Conservation (phyloP, 305 asterid genomes). For the Euphrasia arctica region DNA sequence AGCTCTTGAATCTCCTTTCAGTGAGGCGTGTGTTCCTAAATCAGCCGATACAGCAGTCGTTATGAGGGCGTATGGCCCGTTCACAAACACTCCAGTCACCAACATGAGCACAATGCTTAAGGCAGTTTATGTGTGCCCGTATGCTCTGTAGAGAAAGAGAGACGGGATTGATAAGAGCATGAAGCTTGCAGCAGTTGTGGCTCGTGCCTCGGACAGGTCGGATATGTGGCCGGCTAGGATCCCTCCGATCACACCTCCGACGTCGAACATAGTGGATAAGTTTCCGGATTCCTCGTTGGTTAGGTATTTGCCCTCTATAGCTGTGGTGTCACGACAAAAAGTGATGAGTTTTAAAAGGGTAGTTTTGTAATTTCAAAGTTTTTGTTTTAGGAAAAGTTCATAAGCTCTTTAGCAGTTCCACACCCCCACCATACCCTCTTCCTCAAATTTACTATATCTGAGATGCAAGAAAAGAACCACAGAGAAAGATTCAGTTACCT, state of each 20-base stretch:
- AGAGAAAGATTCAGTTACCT: constrained; percentile 38
- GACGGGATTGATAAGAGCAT: constrained; percentile 73
- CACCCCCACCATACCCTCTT: too few species aligned
- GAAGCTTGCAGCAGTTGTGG: constrained; percentile 79
- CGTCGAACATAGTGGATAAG: constrained; percentile 69
- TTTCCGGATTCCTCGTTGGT: constrained; percentile 65
- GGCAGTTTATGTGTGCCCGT: constrained; percentile 57
- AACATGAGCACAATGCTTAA: constrained; percentile 56
- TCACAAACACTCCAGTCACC: constrained; percentile 62
- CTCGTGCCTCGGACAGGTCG: constrained; percentile 53
- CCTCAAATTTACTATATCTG: neutral
- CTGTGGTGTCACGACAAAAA: constrained; percentile 30
- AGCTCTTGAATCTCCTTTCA: constrained; percentile 65
- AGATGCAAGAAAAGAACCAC: neutral
- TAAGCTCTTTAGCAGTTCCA: too few species aligned
- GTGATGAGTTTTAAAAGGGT: neutral
- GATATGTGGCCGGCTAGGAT: constrained; percentile 76
- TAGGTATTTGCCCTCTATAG: constrained; percentile 51
- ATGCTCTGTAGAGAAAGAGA: constrained; percentile 59
- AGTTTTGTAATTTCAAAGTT: too few species aligned
- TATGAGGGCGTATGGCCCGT: constrained; percentile 78
- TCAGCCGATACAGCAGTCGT: constrained; percentile 84
- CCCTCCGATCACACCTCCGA: constrained; percentile 78
- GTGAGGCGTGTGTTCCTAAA: constrained; percentile 68
- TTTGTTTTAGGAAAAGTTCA: too few species aligned